These are phyloP conservation scores for Dichomitus squalens DNA, from an alignment of 1,284 basidiomycete genomes.

Conservation along the genomic window DNA sequence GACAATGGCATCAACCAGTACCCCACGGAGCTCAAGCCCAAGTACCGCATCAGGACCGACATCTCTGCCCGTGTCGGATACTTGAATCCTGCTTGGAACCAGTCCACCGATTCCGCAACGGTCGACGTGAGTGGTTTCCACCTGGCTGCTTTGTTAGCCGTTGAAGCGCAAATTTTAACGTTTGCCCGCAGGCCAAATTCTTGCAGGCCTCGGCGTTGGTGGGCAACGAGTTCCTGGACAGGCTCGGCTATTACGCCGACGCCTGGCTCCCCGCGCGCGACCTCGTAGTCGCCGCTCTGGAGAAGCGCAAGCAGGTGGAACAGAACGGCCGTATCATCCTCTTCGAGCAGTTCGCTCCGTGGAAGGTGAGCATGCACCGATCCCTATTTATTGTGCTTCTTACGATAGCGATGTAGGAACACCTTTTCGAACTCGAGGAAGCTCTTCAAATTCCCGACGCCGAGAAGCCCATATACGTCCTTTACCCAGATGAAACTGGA, in stretches of 20 bases:
- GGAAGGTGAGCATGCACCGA: slow-evolving; percentile 67
- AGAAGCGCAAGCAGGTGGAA: slow-evolving; percentile 64
- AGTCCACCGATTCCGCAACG: slow-evolving; percentile 58
- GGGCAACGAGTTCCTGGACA: slow-evolving; percentile 84
- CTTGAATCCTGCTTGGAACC: slow-evolving; percentile 94
- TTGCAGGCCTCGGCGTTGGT: slow-evolving; percentile 80
- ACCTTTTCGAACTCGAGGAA: slow-evolving; percentile 86
- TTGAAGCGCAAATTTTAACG: neutral
- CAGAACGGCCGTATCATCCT: slow-evolving; percentile 79
- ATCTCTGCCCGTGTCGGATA: slow-evolving; percentile 79
- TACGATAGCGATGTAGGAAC: slow-evolving; percentile 60
- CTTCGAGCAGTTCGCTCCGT: slow-evolving; percentile 82
- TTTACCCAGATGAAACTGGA: slow-evolving; percentile 86
- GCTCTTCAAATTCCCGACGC: slow-evolving; percentile 48
- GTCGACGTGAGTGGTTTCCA: slow-evolving; percentile 65
- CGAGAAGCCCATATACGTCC: slow-evolving; percentile 75
- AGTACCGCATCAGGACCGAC: slow-evolving; percentile 80
- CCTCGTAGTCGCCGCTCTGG: slow-evolving; percentile 73
- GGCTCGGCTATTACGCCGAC: slow-evolving; percentile 82
- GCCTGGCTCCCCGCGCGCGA: slow-evolving; percentile 94
- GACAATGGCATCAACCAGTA: slow-evolving; percentile 94
- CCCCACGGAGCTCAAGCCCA: slow-evolving; percentile 58
- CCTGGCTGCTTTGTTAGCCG: neutral
- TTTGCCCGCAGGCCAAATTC: slow-evolving; percentile 63
- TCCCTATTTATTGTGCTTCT: neutral